These are phyloP conservation scores for Leishmania lainsoni DNA, from an alignment of 208 protist species.

Conservation along the genomic window DNA sequence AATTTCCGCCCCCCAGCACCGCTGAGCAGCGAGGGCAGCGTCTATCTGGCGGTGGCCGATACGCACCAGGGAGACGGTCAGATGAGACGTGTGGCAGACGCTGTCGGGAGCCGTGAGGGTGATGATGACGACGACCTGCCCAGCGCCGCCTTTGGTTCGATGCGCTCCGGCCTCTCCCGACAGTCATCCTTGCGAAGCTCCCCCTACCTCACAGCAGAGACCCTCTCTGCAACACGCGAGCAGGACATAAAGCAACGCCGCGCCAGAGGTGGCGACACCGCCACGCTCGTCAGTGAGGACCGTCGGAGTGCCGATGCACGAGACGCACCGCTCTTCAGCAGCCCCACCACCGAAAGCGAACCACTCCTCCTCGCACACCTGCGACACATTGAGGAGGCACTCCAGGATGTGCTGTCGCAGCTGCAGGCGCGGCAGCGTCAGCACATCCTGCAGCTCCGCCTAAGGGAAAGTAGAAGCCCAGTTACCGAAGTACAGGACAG, in stretches of 20 bases:
- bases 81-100: neutral
- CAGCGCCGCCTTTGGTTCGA: slow-evolving; percentile 30
- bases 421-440: slow-evolving; percentile 3
- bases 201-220: neutral
- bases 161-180: slow-evolving; percentile 12
- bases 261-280: neutral
- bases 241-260: neutral
- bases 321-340: slow-evolving; percentile 4
- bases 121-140: neutral
- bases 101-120: neutral
- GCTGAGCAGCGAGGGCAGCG: slow-evolving; percentile 17
- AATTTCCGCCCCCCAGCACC: neutral
- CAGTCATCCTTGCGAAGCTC: slow-evolving; percentile 6
- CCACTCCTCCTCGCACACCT: slow-evolving; percentile 24
- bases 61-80: neutral
- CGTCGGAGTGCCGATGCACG: neutral
- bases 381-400: slow-evolving; percentile 18
- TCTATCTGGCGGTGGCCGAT: neutral
- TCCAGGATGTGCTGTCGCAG: slow-evolving; percentile 23
- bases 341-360: slow-evolving; percentile 11
- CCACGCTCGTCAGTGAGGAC: neutral
- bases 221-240: neutral
- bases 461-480: too few species aligned
- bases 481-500: neutral
- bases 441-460: neutral